Percentiles rank a stretch among this genome's conserved stretches.
These are phyloP conservation scores for Pisolithus albus DNA, from an alignment of 768 basidiomycete species.

Conservation along the genomic window DNA sequence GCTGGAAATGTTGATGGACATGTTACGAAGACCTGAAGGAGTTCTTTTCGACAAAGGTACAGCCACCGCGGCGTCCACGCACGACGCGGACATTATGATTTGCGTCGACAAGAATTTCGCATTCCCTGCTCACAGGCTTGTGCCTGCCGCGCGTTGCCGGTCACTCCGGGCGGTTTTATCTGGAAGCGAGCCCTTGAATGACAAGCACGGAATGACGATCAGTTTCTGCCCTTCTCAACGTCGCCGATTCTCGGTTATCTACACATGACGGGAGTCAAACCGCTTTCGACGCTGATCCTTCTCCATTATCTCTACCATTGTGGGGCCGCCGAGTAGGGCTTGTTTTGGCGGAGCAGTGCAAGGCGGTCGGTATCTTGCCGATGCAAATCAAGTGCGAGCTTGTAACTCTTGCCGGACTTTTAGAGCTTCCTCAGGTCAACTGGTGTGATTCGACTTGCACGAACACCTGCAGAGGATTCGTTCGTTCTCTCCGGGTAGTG, in stretches of 20 bases:
- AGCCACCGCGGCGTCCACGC: background rate
- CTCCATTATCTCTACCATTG: constrained; percentile 81
- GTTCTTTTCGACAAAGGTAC: constrained; percentile 4
- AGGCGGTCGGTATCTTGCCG: constrained; percentile 35
- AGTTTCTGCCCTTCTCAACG: constrained; percentile 12
- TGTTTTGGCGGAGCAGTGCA: constrained; percentile 36
- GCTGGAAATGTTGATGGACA: constrained; percentile 18
- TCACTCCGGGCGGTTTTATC: constrained; percentile 39
- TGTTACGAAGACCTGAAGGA: background rate
- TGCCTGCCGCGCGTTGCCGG: constrained; percentile 57
- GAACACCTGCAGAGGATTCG: too few species aligned
- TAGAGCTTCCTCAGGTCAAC: constrained; percentile 44
- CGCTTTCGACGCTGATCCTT: constrained; percentile 68
- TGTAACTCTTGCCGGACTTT: constrained; percentile 43
- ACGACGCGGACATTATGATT: constrained; percentile 60
- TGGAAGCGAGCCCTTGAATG: constrained; percentile 24
- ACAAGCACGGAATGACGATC: constrained; percentile 26
- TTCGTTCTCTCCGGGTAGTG: too few species aligned
- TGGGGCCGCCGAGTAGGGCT: constrained; percentile 72
- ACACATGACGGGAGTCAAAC: constrained; percentile 48
- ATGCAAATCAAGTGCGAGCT: constrained; percentile 58
- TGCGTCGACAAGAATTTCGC: constrained; percentile 36
- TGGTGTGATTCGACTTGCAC: background rate
- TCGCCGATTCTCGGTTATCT: constrained; percentile 3
- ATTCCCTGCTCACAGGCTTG: constrained; percentile 57